A percentile compares a stretch with the other conserved stretches of the same genome.
These are phyloP conservation scores for Leccinum rimulosum DNA, from an alignment of 768 basidiomycete species.

Conservation along the genomic window DNA sequence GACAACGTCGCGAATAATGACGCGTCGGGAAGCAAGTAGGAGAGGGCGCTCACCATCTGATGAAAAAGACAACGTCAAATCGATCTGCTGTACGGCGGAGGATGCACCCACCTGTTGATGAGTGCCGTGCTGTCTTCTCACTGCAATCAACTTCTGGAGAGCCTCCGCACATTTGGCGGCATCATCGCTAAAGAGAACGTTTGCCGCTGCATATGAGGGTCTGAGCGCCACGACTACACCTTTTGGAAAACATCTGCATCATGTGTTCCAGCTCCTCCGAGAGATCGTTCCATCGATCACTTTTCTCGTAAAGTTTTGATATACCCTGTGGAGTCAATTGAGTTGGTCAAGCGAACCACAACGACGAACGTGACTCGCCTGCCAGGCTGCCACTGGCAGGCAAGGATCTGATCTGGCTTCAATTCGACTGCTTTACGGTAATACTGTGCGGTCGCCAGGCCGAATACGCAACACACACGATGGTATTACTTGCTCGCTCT, in stretches of 20 bases:
- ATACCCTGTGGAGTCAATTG: conserved; percentile 52
- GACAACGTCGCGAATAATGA: conserved; percentile 59
- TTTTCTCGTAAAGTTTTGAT: conserved; percentile 67
- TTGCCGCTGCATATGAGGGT: not conserved
- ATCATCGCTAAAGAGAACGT: conserved; percentile 55
- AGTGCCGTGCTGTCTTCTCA: conserved; percentile 59
- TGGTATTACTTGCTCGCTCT: conserved; percentile 81
- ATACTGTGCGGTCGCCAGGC: conserved; percentile 43
- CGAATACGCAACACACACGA: not conserved
- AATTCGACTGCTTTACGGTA: conserved; percentile 74
- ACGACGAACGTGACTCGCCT: conserved; percentile 46
- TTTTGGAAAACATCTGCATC: conserved; percentile 54
- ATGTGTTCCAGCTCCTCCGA: conserved; percentile 52
- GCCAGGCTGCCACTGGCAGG: conserved; percentile 48
- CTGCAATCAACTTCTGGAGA: conserved; percentile 71
- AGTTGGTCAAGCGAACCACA: conserved; percentile 7
- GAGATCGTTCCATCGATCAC: conserved; percentile 56
- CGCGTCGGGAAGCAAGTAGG: conserved; percentile 73
- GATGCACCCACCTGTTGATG: conserved; percentile 47
- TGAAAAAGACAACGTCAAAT: conserved; percentile 1
- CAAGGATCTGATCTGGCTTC: conserved; percentile 69
- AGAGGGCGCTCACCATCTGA: conserved; percentile 67
- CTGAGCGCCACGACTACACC: conserved; percentile 40
- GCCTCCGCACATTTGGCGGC: conserved; percentile 75
- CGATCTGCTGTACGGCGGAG: not conserved